Base-by-base conservation (phyloP, 2,329 filamentous ascomycete genomes). In the Diaporthe citriasiana region DNA sequence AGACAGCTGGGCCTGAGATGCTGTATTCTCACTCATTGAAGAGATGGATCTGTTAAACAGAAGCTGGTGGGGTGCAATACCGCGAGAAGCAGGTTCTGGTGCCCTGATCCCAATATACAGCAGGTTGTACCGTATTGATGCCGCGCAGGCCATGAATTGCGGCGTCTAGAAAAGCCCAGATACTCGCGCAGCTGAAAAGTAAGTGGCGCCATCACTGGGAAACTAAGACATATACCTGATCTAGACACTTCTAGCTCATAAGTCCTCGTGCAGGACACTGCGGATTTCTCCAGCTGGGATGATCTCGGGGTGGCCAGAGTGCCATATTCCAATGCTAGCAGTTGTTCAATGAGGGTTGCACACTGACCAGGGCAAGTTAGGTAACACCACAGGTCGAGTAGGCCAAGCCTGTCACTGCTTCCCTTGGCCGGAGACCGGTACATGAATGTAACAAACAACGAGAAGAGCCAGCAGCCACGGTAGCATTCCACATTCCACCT, bases 381-480 rank as follows among this genome's bases (percentile, higher is more conserved):
- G 73, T 74, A 8, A 40, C 55, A 68, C 42, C n/a, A 68, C 59
- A 74, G 63, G 60, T 40, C 42, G 53, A 53, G 40, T 55, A 45
- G n/a, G 63, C 69, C 50, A 45, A n/a, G 55, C 33, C 59, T 60
- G 56, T 30, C 69, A 63, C 40, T 59, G 56, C 69, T n/a, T 51
- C 53, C 33, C 42, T 47, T 25, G 55, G 69, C 4, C 25, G 40
- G 69, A 53, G 25, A 42, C 33, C 56, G 56, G 69, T 33, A 63
- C 56, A 53, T 63, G 56, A 56, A 63, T n/a, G 69, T 33, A 60
- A 59, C 55, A 53, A 38, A 25, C 45, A 51, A 38, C 69, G 27
- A 40, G 35, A 33, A 63, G 19, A 63, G 69, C 35, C 55, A 53
- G 40, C 56, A 51, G 69, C 69, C 55, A 53, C 17, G 30, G 33